Base-by-base conservation (phyloP, 179 eudicot genomes). In the Amaranthus tricolor region DNA sequence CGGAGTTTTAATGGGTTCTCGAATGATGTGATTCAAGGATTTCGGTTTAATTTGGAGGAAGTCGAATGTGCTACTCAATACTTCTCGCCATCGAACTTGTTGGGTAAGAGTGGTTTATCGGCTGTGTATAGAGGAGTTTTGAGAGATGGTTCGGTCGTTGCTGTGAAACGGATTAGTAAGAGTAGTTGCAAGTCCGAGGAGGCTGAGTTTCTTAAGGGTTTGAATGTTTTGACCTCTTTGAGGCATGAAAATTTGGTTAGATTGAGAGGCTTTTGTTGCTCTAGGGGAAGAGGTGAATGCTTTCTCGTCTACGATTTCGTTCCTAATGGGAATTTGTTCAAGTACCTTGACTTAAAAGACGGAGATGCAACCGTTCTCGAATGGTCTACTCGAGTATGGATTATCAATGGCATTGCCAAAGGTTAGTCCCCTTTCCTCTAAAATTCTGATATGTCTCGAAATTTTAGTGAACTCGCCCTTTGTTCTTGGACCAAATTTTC, bases 181-280 rank as follows among this genome's bases (percentile, higher is more conserved):
- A 77, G 87, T 53, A 94, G 98, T 71, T 94, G 97, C 72, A 92
- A 86, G 77, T 85, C 94, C 11, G 98, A 94, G 80, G 98, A 94
- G 78, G 79, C 88, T 1, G 93, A 92, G 80, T 94, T 94, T 74
- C 66, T 93, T 44, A 92, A 90, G 74, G 98, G 97, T 9, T 81
- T 94, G 83, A 90, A 92, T 71, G 54, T 87, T 5, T 64, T 92
- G 77, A 87, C 92, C 62, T 82, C 87, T 15, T 74, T 94, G 74
- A 89, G 83, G 74, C 98, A 94, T 56, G 95, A 90, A 40, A 92
- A 86, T 84, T 81, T 94, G 58, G 80, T 90, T 44, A 83, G 84
- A 72, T 76, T 94, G 71, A 84, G 93, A 86, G 98, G 98, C 40
- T 88, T 94, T 76, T 94, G 98, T 50, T 90, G 96, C 67, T 94